Evolutionary conservation across 1,139 yeast genomes (phyloP), one percentile per base, ranked within the genome.

Genomic region (Wickerhamomyces sp.): DNA sequence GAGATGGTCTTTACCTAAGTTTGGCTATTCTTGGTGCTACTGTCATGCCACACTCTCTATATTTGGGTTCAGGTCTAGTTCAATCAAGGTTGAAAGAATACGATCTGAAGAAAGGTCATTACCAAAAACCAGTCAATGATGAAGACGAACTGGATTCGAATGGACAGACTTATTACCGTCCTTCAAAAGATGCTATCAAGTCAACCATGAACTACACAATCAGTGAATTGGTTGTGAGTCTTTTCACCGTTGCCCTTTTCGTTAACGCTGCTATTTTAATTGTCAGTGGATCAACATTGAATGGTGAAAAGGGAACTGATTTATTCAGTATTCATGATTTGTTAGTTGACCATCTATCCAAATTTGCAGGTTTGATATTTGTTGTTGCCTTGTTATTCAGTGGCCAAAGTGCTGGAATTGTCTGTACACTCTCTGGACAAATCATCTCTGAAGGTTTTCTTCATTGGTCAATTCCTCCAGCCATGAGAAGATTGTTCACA

Each of bases 21-120:
- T 67, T 85, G 54, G 91, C 87, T 7, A 82, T 82, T 38, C 73
- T 82, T 15, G 93, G 93, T 23, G 84, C 88, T 31, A 82, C 91
- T 0, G 89, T 82, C 7, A 83, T 83, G 93, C 91, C 93, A 3
- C 91, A 82, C 51, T 79, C 88, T 0, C 64, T 83, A 38, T 82
- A 74, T 47, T 62, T 83, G 37, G 91, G 91, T 1, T 79, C 88
- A 0, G 85, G 86, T 6, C 68, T 83, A 35, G 91, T 82, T 4
- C 88, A 81, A 51, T 78, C 89, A 13, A 66, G 93, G 48, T 61
- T 78, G 40, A 76, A 76, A 52, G 87, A 81, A 32, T 79, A 64
- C 46, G 87, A 79, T 49, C 59, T 69, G 10, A 65, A 63, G 26
- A 62, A 75, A 40, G 78, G 78, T 1, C 47, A 60, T 43, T 64